Conservation (phyloP, 1,284 basidiomycete genomes). For the Golubevia sp. region DNA sequence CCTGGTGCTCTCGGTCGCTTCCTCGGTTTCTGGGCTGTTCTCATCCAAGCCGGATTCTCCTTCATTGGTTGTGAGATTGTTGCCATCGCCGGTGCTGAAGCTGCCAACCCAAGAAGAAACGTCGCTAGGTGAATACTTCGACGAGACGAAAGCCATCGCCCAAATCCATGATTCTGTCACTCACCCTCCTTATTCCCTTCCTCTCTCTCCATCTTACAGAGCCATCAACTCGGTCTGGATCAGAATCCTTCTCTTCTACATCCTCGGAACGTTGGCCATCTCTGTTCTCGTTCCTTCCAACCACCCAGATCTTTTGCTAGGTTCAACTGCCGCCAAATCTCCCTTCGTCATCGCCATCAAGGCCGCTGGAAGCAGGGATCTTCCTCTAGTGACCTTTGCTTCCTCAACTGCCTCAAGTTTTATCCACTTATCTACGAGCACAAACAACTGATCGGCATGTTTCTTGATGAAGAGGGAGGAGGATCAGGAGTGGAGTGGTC, state of each 20-base stretch:
- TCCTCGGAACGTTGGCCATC: constrained; percentile 64
- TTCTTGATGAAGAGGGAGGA: no score
- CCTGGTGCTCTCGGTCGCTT: constrained; percentile 62
- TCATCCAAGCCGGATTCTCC: constrained; percentile 24
- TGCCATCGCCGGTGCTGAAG: constrained; percentile 8
- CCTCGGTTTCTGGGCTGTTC: constrained; percentile 65
- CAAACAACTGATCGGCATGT: no score
- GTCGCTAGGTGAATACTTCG: constrained; percentile 8
- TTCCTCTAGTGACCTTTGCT: neutral
- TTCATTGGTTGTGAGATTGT: constrained; percentile 16
- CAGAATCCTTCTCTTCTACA: constrained; percentile 55
- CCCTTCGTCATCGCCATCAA: constrained; percentile 51
- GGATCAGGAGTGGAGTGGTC: no score
- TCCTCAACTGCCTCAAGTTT: no score
- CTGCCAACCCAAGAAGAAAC: constrained; percentile 2
- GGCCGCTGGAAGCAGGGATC: constrained; percentile 1
- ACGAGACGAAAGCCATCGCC: no score
- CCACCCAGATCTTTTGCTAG: constrained; percentile 24
- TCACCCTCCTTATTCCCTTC: constrained; percentile 8
- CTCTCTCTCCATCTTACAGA: constrained; percentile 22
- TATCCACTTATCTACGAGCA: no score
- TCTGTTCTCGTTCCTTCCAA: constrained; percentile 45
- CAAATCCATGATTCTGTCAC: neutral
- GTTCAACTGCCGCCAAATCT: constrained; percentile 21
- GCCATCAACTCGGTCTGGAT: constrained; percentile 44